A percentile compares a stretch with the other conserved stretches of the same genome.
These are phyloP conservation scores for Astragalus glycyphyllos DNA, from an alignment of 306 rosid species.

Conservation along the genomic window DNA sequence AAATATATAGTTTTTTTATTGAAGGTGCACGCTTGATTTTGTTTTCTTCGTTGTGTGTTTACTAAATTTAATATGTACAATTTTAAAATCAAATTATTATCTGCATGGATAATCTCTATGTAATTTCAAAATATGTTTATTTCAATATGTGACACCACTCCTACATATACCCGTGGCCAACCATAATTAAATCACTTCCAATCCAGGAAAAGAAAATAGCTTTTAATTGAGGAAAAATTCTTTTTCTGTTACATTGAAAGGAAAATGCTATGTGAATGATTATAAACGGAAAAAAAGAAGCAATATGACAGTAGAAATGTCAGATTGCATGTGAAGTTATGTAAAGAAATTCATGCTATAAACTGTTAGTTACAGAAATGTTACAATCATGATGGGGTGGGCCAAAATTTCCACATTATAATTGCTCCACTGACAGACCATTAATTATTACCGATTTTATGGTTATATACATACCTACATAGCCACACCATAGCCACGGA, in stretches of 20 bases:
- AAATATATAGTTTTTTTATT: too few species aligned
- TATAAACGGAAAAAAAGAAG: background rate
- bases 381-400: conserved; percentile 10
- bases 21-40: too few species aligned
- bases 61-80: too few species aligned
- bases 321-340: conserved; percentile 21
- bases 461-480: conserved; percentile 23
- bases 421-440: background rate
- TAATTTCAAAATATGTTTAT: background rate
- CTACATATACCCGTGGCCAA: background rate
- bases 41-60: too few species aligned
- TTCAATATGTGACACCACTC: background rate
- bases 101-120: too few species aligned
- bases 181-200: background rate
- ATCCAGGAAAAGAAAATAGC: background rate
- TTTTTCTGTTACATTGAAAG: background rate
- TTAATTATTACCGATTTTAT: conserved; percentile 46
- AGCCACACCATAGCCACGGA: conserved; percentile 17
- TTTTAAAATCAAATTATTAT: too few species aligned
- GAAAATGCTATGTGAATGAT: background rate
- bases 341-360: background rate
- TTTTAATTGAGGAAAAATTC: background rate
- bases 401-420: background rate
- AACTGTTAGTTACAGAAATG: background rate
- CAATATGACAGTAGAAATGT: background rate